Percentiles rank a stretch among this genome's conserved stretches.
These are phyloP conservation scores for Salisapilia sapeloensis DNA, from an alignment of 352 stramenopile species.

Conservation along the genomic window DNA sequence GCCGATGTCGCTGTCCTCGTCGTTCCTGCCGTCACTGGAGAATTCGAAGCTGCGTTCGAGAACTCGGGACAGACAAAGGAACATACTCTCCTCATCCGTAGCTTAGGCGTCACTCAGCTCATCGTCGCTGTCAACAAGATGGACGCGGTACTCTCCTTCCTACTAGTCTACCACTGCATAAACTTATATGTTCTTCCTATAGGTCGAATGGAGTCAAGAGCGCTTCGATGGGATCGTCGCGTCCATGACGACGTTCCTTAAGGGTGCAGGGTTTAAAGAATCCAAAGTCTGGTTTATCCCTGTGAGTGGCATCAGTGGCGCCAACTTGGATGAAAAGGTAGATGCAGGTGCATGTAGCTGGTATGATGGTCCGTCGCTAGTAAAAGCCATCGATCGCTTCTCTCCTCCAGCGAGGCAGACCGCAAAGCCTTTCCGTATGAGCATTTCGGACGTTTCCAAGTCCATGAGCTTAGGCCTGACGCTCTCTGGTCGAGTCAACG, in stretches of 20 bases:
- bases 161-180: too few species aligned
- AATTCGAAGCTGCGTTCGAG: constrained; percentile 93
- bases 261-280: constrained; percentile 48
- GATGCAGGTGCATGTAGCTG: constrained; percentile 29
- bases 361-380: constrained; percentile 65
- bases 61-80: constrained; percentile 95
- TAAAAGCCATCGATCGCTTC: constrained; percentile 69
- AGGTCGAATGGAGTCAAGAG: constrained; percentile 49
- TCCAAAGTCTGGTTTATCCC: constrained; percentile 80
- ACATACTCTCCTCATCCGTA: constrained; percentile 89
- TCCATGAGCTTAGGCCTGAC: constrained; percentile 68
- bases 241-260: constrained; percentile 59
- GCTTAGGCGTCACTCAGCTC: constrained; percentile 88
- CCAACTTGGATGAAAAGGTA: constrained; percentile 62
- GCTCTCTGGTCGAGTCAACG: constrained; percentile 75
- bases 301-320: constrained; percentile 70
- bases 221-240: constrained; percentile 67
- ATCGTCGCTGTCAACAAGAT: constrained; percentile 98
- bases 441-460: constrained; percentile 72
- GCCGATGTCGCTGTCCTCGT: constrained; percentile 89
- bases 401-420: constrained; percentile 58
- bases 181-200: constrained; percentile 5
- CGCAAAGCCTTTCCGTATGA: constrained; percentile 74
- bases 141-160: constrained; percentile 54
- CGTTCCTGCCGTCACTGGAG: constrained; percentile 85